Evolutionary conservation across 2,329 filamentous ascomycete genomes (phyloP).

Genomic region (Rutstroemia sydowiana): DNA sequence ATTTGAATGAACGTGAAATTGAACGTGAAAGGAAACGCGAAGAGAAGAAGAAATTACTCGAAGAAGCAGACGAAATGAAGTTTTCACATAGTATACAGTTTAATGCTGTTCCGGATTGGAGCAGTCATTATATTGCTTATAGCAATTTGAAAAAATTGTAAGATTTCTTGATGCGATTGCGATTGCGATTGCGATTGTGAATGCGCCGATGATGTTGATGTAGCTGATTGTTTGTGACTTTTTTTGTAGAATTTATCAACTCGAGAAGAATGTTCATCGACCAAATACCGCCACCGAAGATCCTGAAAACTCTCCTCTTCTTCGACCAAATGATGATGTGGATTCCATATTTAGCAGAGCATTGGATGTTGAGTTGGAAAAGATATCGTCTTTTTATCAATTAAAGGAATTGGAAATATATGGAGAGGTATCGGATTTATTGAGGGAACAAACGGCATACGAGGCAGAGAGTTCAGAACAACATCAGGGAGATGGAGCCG

Average conservation of each 20-base stretch:
- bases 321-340: slow-evolving; percentile 60
- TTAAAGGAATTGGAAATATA: slow-evolving; percentile 84
- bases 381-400: slow-evolving; percentile 85
- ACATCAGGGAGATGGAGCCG: slow-evolving; percentile 27
- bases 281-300: slow-evolving; percentile 50
- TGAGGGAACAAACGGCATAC: slow-evolving; percentile 66
- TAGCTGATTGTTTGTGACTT: no score
- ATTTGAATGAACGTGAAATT: not conserved
- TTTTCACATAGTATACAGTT: slow-evolving; percentile 99
- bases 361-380: slow-evolving; percentile 84
- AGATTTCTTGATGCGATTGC: slow-evolving; percentile 38
- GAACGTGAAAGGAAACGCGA: slow-evolving; percentile 37
- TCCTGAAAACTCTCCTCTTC: slow-evolving; percentile 77
- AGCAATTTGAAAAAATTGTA: slow-evolving; percentile 98
- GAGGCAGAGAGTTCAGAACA: slow-evolving; percentile 33
- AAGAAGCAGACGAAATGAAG: slow-evolving; percentile 86
- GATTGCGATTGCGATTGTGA: no score
- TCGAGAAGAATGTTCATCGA: slow-evolving; percentile 78
- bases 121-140: slow-evolving; percentile 94
- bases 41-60: slow-evolving; percentile 63
- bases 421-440: slow-evolving; percentile 69
- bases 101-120: slow-evolving; percentile 99
- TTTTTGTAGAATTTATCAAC: slow-evolving; percentile 73
- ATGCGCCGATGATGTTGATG: no score
- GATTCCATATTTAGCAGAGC: slow-evolving; percentile 76